These are phyloP conservation scores for Phaeosphaeria sp. DNA, from an alignment of 2,329 filamentous ascomycete species.

Conservation along the genomic window DNA sequence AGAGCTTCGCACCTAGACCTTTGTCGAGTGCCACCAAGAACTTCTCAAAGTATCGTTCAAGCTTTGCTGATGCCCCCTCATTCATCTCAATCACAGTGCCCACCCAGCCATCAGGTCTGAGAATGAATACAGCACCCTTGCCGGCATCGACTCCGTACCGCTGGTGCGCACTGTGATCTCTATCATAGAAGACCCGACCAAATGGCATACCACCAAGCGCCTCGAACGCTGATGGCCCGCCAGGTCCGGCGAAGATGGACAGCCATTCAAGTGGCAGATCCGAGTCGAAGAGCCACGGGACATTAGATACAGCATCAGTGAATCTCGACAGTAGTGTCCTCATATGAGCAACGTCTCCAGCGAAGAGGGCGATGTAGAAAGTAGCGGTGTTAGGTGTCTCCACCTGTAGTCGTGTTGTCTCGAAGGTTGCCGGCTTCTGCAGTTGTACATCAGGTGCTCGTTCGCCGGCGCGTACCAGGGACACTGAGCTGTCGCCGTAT, in stretches of 20 bases:
- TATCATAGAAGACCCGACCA: conserved; percentile 48
- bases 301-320: conserved; percentile 8
- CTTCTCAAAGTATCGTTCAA: conserved; percentile 30
- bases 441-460: conserved; percentile 57
- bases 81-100: conserved; percentile 28
- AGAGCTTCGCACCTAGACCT: background rate
- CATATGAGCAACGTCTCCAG: conserved; percentile 39
- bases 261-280: conserved; percentile 29
- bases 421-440: conserved; percentile 55
- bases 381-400: conserved; percentile 52
- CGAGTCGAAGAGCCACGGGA: conserved; percentile 17
- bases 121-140: conserved; percentile 36
- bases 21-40: conserved; percentile 18
- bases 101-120: conserved; percentile 45
- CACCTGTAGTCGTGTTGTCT: conserved; percentile 53
- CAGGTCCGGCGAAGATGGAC: conserved; percentile 33
- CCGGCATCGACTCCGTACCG: conserved; percentile 37
- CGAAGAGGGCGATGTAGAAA: conserved; percentile 55
- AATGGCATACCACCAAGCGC: conserved; percentile 38
- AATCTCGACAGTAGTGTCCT: conserved; percentile 16
- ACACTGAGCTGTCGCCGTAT: conserved; percentile 2
- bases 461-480: conserved; percentile 47
- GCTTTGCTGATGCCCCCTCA: conserved; percentile 7
- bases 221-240: conserved; percentile 39
- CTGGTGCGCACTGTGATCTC: conserved; percentile 35